phyloP scores from a whole-genome alignment of 331 rosid genomes.

The Spiraea crenata region DNA sequence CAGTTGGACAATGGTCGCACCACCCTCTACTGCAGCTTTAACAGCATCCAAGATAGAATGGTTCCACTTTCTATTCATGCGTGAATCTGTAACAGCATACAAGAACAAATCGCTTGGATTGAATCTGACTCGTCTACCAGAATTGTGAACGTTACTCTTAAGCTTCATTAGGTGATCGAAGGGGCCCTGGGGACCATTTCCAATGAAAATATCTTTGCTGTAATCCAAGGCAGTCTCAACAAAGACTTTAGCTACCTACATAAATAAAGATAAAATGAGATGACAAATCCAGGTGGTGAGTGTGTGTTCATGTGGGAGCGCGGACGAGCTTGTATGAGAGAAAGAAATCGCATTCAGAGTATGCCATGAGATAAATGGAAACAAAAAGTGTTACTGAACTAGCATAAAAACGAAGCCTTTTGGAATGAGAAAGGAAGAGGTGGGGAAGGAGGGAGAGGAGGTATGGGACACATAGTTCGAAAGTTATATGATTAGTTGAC shows the following conservation, averaged over 20 bases:
- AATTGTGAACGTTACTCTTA: conserved; percentile 36
- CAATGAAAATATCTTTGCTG: conserved; percentile 74
- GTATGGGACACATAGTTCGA: neutral
- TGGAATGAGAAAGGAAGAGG: neutral
- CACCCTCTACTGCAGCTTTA: conserved; percentile 82
- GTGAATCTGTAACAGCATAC: conserved; percentile 87
- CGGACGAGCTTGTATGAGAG: neutral
- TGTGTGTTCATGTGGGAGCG: neutral
- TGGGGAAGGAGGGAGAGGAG: neutral
- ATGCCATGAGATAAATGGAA: neutral
- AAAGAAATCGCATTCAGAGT: neutral
- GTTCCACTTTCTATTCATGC: conserved; percentile 83
- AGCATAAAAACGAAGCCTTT: neutral
- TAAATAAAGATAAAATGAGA: conserved; percentile 26
- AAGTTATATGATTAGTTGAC: neutral
- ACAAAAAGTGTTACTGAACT: neutral
- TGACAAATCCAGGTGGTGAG: neutral
- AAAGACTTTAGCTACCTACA: conserved; percentile 68
- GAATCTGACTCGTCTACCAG: conserved; percentile 50
- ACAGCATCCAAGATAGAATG: conserved; percentile 82
- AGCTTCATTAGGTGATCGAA: conserved; percentile 73
- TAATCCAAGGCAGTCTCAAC: conserved; percentile 63
- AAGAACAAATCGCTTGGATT: conserved; percentile 60
- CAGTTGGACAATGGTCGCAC: conserved; percentile 87
- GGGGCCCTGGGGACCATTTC: conserved; percentile 89